phyloP scores from a whole-genome alignment of 2,329 filamentous ascomycete genomes.

The Colletotrichum sp. region DNA sequence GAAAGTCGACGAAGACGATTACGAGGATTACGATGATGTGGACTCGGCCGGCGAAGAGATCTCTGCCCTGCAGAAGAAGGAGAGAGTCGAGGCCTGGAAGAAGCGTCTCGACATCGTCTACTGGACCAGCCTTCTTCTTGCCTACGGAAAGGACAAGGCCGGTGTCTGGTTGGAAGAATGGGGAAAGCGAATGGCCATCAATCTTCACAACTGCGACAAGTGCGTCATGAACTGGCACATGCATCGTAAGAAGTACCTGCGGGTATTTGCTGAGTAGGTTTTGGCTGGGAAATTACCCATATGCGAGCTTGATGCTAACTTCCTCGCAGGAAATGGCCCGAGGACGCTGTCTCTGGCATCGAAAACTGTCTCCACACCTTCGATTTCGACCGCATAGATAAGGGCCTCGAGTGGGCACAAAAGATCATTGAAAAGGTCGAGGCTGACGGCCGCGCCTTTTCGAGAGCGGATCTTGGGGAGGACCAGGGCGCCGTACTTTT shows the following conservation, averaged over 20 bases:
- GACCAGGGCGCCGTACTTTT: slow-evolving; percentile 68
- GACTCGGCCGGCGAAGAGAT: slow-evolving; percentile 42
- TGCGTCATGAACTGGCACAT: slow-evolving; percentile 80
- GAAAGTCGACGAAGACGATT: slow-evolving; percentile 65
- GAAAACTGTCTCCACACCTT: slow-evolving; percentile 61
- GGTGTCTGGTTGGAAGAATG: slow-evolving; percentile 67
- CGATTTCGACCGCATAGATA: slow-evolving; percentile 67
- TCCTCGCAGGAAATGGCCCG: slow-evolving; percentile 46
- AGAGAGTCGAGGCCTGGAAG: slow-evolving; percentile 59
- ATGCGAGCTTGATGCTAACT: slow-evolving; percentile 24
- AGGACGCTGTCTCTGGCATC: slow-evolving; percentile 57
- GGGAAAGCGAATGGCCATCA: slow-evolving; percentile 58
- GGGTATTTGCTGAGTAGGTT: slow-evolving; percentile 64
- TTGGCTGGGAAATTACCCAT: background rate
- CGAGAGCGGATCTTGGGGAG: slow-evolving; percentile 49
- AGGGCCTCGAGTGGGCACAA: slow-evolving; percentile 62
- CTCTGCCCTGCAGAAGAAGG: slow-evolving; percentile 53
- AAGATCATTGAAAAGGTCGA: slow-evolving; percentile 59
- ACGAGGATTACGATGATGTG: slow-evolving; percentile 66
- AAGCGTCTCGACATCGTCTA: slow-evolving; percentile 67
- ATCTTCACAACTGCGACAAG: slow-evolving; percentile 68
- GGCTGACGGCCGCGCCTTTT: slow-evolving; percentile 49
- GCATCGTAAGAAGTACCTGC: slow-evolving; percentile 66
- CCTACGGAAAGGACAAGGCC: slow-evolving; percentile 65
- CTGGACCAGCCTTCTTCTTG: slow-evolving; percentile 72